Evolutionary conservation across 179 eudicot genomes (phyloP), one percentile per base, ranked within the genome.

Genomic region (Drosera spatulata): DNA sequence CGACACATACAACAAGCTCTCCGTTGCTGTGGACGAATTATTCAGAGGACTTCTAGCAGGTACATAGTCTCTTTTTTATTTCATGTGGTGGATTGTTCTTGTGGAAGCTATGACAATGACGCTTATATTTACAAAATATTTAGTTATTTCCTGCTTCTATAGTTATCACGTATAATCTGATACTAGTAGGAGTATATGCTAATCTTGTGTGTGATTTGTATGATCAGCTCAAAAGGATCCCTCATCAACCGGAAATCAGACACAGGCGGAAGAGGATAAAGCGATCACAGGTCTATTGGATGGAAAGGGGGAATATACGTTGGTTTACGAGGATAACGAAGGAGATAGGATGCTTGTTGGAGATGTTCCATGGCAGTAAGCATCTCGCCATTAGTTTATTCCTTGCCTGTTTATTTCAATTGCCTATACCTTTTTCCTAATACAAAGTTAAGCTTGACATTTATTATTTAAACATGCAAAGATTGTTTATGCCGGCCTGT

Each of bases 331-430:
- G 68, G 99, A 90, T 66, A 79, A 85, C 63, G 99, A 93, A 77
- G 99, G 97, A 61, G 99, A 93, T 80, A 77, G 94, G 77, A 77
- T 93, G 84, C 95, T 93, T 59, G 91, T 86, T 77, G 99, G 99
- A 43, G 99, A 93, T 90, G 95, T 90, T 67, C 97, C 99, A 49
- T 93, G 99, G 99, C 79, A 75, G 99, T 93, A 83, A 93, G 95
- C 82, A 73, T 78, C 82, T 69, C 75, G 47, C 44, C 50, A 46
- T 22, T 0, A 22, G 33, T 22, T 22, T 22, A 22, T 22, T 22
- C 1, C 33, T 22, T 0, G 1, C 1, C 33, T 22, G 33, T 22
- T 22, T 22, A 1, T 22, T 22, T 22, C 33, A 0, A 22, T 22
- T 22, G 33, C 33, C 33, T 22, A 22, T 22, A 22, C 33, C 33